Conservation (phyloP, 2,329 filamentous ascomycete species). For the Graphiopsis chlorocephala region DNA sequence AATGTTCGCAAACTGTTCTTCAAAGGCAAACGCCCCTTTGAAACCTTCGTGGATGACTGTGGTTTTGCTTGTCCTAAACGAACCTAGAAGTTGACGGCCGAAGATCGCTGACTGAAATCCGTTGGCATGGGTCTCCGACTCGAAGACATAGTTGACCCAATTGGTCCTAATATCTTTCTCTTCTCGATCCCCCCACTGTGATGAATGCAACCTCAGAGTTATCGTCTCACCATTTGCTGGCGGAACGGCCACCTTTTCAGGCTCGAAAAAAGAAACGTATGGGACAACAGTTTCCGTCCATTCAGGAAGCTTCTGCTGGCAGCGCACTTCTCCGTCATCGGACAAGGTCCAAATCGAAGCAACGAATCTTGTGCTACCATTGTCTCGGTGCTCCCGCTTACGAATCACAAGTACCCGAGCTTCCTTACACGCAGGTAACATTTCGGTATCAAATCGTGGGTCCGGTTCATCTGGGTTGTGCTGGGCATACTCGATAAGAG, state of each 20-base stretch:
- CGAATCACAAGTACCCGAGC: constrained; percentile 45
- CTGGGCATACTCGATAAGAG: constrained; percentile 42
- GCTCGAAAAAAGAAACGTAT: constrained; percentile 45
- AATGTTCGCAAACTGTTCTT: constrained; percentile 49
- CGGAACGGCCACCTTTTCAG: constrained; percentile 44
- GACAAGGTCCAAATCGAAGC: constrained; percentile 47
- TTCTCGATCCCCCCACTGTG: constrained; percentile 35
- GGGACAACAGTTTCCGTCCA: constrained; percentile 41
- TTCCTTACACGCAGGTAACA: constrained; percentile 38
- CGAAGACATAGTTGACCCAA: constrained; percentile 48
- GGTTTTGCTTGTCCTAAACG: constrained; percentile 44
- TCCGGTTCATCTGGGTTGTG: constrained; percentile 35
- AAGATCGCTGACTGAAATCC: constrained; percentile 48
- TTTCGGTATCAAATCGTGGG: constrained; percentile 39
- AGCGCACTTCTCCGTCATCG: constrained; percentile 41
- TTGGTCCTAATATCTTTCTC: constrained; percentile 39
- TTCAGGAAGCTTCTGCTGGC: constrained; percentile 45
- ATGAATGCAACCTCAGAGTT: constrained; percentile 41
- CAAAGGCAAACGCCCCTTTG: constrained; percentile 41
- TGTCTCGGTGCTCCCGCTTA: constrained; percentile 39
- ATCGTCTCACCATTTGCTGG: constrained; percentile 31
- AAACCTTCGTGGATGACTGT: constrained; percentile 46
- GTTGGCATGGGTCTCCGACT: constrained; percentile 31
- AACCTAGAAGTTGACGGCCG: constrained; percentile 43
- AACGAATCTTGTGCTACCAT: constrained; percentile 37